phyloP scores from a whole-genome alignment of 176 grass and related monocot genomes.

The Paspalum vaginatum region DNA sequence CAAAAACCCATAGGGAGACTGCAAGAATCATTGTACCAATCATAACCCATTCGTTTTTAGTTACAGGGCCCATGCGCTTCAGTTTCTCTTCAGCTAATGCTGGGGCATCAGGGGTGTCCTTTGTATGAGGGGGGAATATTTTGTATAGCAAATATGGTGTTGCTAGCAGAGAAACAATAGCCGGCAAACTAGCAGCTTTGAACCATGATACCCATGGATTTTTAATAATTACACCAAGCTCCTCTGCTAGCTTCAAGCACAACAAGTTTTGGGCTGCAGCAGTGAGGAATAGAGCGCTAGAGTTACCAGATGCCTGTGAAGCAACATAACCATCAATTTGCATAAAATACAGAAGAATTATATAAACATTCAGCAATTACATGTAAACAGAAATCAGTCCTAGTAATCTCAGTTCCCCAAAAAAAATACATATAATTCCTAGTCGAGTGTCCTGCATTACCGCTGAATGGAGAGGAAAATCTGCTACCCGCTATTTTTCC shows the following conservation, averaged over 20 bases:
- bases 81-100: constrained; percentile 63
- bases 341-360: neutral
- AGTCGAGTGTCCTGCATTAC: neutral
- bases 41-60: constrained; percentile 88
- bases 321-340: constrained; percentile 36
- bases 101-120: constrained; percentile 85
- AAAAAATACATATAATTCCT: neutral
- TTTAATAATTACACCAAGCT: constrained; percentile 69
- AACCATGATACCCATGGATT: constrained; percentile 95
- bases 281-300: constrained; percentile 85
- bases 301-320: constrained; percentile 76
- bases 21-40: constrained; percentile 86
- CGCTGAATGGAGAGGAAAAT: too few species aligned
- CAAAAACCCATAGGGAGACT: constrained; percentile 71
- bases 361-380: neutral
- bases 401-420: neutral
- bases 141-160: constrained; percentile 89
- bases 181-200: constrained; percentile 86
- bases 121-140: constrained; percentile 78
- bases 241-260: constrained; percentile 88
- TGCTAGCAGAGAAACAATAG: constrained; percentile 64
- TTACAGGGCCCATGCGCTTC: constrained; percentile 74
- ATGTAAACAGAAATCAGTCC: neutral
- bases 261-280: constrained; percentile 90
- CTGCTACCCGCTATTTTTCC: too few species aligned